A percentile compares a stretch with the other conserved stretches of the same genome.
These are phyloP conservation scores for Euryodendron excelsum DNA, from an alignment of 148 eudicot genomes.

Conservation along the genomic window DNA sequence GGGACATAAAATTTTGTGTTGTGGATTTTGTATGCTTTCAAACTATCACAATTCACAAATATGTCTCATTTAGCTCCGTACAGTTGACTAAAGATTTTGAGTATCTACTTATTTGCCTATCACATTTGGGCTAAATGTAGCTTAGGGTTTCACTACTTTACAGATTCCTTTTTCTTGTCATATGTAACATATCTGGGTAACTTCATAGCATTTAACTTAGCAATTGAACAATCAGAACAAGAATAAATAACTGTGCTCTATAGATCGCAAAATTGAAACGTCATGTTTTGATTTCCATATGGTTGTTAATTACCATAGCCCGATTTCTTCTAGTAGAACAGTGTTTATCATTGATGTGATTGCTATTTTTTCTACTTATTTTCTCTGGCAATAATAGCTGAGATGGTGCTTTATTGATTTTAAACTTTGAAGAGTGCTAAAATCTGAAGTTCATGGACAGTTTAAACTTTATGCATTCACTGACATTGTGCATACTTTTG, in stretches of 20 bases:
- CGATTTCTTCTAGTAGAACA: background rate
- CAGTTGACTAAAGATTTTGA: background rate
- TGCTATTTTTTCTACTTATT: background rate
- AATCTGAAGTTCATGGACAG: background rate
- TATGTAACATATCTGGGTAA: background rate
- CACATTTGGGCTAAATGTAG: background rate
- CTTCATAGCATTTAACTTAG: background rate
- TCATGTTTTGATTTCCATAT: background rate
- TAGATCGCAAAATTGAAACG: background rate
- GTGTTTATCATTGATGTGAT: background rate
- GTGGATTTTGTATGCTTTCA: background rate
- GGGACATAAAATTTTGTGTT: background rate
- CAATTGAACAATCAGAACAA: background rate
- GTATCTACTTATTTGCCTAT: background rate
- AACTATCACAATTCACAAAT: background rate
- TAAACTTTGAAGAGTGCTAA: background rate
- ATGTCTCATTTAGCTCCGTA: background rate
- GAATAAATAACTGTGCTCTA: background rate
- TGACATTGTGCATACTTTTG: background rate
- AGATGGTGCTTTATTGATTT: background rate
- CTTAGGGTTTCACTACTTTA: background rate
- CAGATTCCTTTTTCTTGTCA: background rate
- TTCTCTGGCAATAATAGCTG: background rate
- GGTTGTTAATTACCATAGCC: background rate
- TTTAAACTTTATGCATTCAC: background rate